Percentiles rank a stretch among this genome's conserved stretches.
phyloP scores from a whole-genome alignment of 176 grass and related monocot species.

The Sorghum bicolor region Sorghum_bicolor_NCBIv3 NC_012872.2:69286001-69286500 shows the following conservation, averaged over 20 bases:
- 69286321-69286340: neutral
- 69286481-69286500: neutral
- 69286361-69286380: neutral
- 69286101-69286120: neutral
- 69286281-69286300: neutral
- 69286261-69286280: neutral
- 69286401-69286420: conserved; percentile 10
- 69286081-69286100: neutral
- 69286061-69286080: neutral
- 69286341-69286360: neutral
- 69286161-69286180: neutral
- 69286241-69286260: neutral
- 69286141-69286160: neutral
- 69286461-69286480: neutral
- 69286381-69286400: neutral
- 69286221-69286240: neutral
- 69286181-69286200: neutral
- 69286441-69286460: neutral
- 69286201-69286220: neutral
- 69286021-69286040: neutral
- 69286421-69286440: neutral
- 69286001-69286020: neutral
- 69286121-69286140: neutral
- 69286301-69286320: neutral
- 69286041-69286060: neutral